Evolutionary conservation across 2,329 filamentous ascomycete genomes (phyloP).

Genomic region (Hymenoscyphus fructigenus): DNA sequence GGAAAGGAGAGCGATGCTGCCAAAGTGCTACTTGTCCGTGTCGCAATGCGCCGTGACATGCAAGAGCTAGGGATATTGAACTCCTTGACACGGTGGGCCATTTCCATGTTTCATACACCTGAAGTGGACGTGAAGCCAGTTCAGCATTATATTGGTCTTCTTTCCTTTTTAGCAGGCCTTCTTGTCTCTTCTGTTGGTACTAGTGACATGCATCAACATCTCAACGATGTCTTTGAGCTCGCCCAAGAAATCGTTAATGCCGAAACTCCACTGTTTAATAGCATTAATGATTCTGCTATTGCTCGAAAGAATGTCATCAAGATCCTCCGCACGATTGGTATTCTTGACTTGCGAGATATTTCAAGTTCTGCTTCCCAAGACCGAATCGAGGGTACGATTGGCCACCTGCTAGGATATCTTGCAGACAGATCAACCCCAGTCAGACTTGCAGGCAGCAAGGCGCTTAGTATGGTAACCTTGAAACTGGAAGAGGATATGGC

Average conservation of each 20-base stretch:
- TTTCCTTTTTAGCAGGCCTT: constrained; percentile 78
- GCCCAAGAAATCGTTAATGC: constrained; percentile 59
- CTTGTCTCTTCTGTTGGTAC: constrained; percentile 68
- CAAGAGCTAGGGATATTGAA: constrained; percentile 70
- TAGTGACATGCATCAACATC: constrained; percentile 68
- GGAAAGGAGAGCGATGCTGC: constrained; percentile 90
- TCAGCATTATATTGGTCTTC: constrained; percentile 74
- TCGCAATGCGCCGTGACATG: constrained; percentile 87
- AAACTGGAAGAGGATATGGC: constrained; percentile 80
- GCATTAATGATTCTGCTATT: constrained; percentile 70
- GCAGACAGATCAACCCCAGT: constrained; percentile 90
- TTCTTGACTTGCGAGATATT: constrained; percentile 48
- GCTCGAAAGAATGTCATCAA: constrained; percentile 83
- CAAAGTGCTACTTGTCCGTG: constrained; percentile 75
- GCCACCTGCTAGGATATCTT: constrained; percentile 74
- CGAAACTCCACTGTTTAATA: constrained; percentile 48
- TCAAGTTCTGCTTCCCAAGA: constrained; percentile 37
- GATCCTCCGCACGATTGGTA: constrained; percentile 71
- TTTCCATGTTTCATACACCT: constrained; percentile 55
- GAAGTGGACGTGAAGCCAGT: constrained; percentile 49
- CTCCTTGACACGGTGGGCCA: constrained; percentile 68
- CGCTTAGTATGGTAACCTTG: constrained; percentile 80
- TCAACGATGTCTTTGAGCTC: constrained; percentile 64
- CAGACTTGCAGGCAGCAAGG: constrained; percentile 86
- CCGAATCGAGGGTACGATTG: constrained; percentile 77